Base-by-base conservation (phyloP, 2,329 filamentous ascomycete genomes). In the Beauveria bassiana region DNA sequence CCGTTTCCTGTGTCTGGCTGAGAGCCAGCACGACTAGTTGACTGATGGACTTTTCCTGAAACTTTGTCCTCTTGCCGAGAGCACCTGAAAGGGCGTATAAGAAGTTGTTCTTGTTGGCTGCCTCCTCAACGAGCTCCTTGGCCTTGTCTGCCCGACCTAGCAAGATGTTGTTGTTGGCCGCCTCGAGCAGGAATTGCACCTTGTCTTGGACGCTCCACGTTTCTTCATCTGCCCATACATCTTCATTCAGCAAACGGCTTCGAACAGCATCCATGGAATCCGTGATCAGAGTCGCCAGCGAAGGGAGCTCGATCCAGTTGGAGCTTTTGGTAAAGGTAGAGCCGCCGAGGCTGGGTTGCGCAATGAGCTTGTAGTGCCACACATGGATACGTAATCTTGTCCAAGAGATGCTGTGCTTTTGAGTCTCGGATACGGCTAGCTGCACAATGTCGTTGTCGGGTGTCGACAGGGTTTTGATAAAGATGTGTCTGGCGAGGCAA, bases 11-110 rank as follows among this genome's bases (percentile, higher is more conserved):
- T 26, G 77, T 75, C 7, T 78, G 79, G 70, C 93, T 97, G 72
- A 86, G 91, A 1, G 95, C 95, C 34, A 98, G 78, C 2, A 99
- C 91, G 1, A 99, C 89, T 31, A 99, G 80, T 73, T 99, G 95
- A 68, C 91, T 96, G 64, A 86, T 86, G 68, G 87, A 88, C 63
- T 86, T 89, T 69, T 91, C 82, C 72, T 96, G 91, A 62, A 86
- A 96, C 66, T 84, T 88, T 1, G 91, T 96, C 63, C 89, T 80
- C 75, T 92, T 98, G 18, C 95, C 95, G 66, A 99, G 75, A 24
- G 90, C 85, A 43, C 95, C 95, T 0, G 91, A 96, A 61, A 99
- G 73, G 0, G 87, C 88, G 73, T 96, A 98, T 20, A 85, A 80
- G 62, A 99, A 90, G 0, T 84, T 82, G n/a, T 86, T 87, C 42